Evolutionary conservation across 1,284 basidiomycete species (phyloP), one percentile per base, ranked within the genome.

Genomic region (Leccinum pachyderme): DNA sequence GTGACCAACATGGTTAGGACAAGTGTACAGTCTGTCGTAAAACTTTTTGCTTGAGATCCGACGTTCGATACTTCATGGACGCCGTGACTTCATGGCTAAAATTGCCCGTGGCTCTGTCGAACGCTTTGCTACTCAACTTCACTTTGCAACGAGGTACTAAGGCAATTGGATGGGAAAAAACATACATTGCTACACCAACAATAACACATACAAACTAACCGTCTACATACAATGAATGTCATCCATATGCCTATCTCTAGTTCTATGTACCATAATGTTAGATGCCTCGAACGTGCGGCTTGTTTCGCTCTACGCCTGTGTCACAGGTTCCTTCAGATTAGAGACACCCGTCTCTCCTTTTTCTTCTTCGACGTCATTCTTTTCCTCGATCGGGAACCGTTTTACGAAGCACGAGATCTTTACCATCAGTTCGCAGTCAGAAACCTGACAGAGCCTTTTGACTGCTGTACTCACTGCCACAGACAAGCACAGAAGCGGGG

Each of bases 401-500:
- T 65, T 69, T 46, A 72, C 49, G 53, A 73, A 71, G 27, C 67
- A 31, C 18, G 68, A 70, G 50, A 72, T 69, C 69, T 58, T 75
- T 53, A 41, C 62, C 11, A 74, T 53, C 25, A 37, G 41, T 47
- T 51, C 39, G 49, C 47, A 49, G 41, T 69, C 55, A 64, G 53
- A 71, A 73, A 52, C 57, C 63, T 15, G 29, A 51, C 27, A 39
- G 25, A 53, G 24, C 49, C 7, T 43, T 48, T 33, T 5, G 24
- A 47, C 35, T 35, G 24, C 24, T 29, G 31, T 31, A 64, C 72
- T 64, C 62, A 83, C 81, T 63, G 84, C 60, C 61, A 79, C 75
- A 33, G 82, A 81, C 53, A 81, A 57, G 29, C 79, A 81, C 47
- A 85, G 66, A 62, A 81, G 78, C 27, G 84, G 84, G 39, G 79